Evolutionary conservation across 2,329 filamentous ascomycete species (phyloP).

Genomic region (Pyrenochaeta sp.): DNA sequence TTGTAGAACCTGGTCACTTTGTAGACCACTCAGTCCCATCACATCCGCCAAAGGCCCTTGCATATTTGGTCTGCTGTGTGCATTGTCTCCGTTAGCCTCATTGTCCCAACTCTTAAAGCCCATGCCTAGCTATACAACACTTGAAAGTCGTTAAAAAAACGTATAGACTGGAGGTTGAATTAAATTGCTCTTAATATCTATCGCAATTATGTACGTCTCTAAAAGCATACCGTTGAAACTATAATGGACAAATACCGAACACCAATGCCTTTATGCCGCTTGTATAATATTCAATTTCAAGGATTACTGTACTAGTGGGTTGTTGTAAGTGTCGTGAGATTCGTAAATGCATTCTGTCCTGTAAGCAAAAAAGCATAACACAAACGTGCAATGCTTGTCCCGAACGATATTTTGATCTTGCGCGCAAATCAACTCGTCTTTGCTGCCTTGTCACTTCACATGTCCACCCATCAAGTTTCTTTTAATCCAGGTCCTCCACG

Average conservation of each 20-base stretch:
- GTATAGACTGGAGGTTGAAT: not conserved
- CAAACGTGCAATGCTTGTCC: not conserved
- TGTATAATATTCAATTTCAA: constrained; percentile 5
- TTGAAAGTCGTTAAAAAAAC: no score
- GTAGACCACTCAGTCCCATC: not conserved
- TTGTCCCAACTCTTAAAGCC: no score
- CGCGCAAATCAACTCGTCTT: not conserved
- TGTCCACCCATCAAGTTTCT: no score
- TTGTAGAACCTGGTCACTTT: not conserved
- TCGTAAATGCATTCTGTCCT: not conserved
- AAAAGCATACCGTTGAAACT: not conserved
- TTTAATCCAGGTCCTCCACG: constrained; percentile 28
- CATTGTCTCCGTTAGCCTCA: no score
- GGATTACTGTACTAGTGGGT: no score
- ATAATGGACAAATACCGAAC: constrained; percentile 1
- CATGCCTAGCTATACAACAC: no score
- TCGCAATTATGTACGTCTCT: not conserved
- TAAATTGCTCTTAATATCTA: not conserved
- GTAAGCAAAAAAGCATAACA: not conserved
- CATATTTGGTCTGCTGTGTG: constrained; percentile 13
- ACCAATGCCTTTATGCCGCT: constrained; percentile 1
- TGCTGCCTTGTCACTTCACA: constrained; percentile 3
- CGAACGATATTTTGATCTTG: not conserved
- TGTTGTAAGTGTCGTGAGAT: constrained; percentile 1
- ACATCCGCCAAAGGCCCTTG: constrained; percentile 1